Evolutionary conservation across 305 asterid species (phyloP), one percentile per base, ranked within the genome.

Genomic region (Fraxinus paxiana): DNA sequence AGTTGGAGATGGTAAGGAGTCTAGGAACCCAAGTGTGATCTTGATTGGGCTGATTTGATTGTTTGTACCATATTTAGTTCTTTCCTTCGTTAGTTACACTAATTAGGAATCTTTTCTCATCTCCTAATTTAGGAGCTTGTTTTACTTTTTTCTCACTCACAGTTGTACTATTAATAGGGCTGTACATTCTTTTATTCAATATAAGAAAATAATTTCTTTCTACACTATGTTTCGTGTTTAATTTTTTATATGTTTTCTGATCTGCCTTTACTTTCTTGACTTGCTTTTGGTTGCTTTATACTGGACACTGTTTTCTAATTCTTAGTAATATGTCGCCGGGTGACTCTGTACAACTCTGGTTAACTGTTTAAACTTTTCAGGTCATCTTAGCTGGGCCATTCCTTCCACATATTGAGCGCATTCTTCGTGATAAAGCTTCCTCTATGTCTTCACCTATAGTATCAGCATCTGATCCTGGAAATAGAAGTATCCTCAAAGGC

Each of bases 351-450:
- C 81, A 76, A 75, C 75, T 84, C 78, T 86, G 83, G 82, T 77
- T 84, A 26, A 65, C 63, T 76, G 77, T 65, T 83, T 70, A 75
- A 79, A 84, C 79, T 69, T 80, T 83, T 79, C 92, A 95, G 99
- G 83, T 95, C 83, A 89, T 94, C 88, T 82, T 96, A 87, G 99
- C 98, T 54, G 99, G 99, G 77, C 97, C 99, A 2, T 92, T 95
- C 84, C 87, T 88, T 88, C 97, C 96, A 63, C 97, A 88, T 77
- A 90, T 93, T 71, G 99, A 96, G 91, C 82, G 37, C 75, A 92
- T 94, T 78, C 87, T 96, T 86, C 93, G 92, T 83, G 91, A 90
- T 69, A 96, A 88, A 87, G 98, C 99, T 73, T 77, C 80, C 65
- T 84, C 89, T 22, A 82, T 88, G 91, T 67, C 87, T 87, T 91